Conservation (phyloP, 2,329 filamentous ascomycete species). For the Cadophora sp. region DNA sequence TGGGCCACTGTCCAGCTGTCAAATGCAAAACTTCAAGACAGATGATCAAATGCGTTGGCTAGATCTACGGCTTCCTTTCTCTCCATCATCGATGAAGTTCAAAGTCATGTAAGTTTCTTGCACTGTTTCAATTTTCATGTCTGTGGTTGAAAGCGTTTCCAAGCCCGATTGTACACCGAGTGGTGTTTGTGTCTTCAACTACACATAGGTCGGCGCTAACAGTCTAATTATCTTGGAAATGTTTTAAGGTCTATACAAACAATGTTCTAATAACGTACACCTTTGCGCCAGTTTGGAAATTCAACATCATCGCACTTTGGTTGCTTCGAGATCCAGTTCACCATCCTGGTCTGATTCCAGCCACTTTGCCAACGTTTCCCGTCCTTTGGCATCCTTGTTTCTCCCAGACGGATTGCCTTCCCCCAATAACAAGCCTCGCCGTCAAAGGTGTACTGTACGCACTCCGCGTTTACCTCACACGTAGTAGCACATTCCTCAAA, state of each 20-base stretch:
- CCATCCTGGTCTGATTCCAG: slow-evolving; percentile 9
- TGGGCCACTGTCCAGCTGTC: slow-evolving; percentile 1
- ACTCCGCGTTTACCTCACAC: slow-evolving; percentile 46
- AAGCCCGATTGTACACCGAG: neutral
- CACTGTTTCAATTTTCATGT: neutral
- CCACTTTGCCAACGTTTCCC: slow-evolving; percentile 13
- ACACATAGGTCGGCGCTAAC: neutral
- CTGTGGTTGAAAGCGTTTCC: neutral
- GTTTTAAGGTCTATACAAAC: neutral
- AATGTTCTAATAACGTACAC: neutral
- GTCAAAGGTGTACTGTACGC: slow-evolving; percentile 1
- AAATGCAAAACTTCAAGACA: neutral
- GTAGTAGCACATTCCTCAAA: slow-evolving; percentile 56
- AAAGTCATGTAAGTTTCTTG: neutral
- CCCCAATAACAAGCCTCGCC: slow-evolving; percentile 7
- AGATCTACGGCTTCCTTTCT: neutral
- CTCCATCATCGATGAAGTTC: neutral
- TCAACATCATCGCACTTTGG: neutral
- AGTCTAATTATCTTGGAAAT: too few species aligned
- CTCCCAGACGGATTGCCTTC: slow-evolving; percentile 10
- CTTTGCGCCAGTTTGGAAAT: neutral
- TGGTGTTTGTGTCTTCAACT: neutral
- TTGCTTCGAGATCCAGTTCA: slow-evolving; percentile 11
- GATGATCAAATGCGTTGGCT: neutral
- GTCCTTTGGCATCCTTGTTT: neutral